Conservation (phyloP, 2,329 filamentous ascomycete species). For the Hortaea werneckii region DNA sequence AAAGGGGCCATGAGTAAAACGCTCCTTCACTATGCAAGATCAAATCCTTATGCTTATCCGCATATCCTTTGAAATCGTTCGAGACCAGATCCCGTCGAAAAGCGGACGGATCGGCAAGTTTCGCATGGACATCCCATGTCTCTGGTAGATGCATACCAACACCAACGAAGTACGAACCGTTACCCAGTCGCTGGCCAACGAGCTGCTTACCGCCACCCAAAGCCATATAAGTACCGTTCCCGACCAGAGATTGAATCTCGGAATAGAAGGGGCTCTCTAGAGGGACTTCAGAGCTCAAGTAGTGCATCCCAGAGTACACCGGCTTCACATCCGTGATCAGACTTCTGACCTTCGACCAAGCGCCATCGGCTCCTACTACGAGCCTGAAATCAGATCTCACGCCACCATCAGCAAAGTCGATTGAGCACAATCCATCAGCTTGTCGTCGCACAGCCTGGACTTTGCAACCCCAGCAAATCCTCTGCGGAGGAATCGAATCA, state of each 20-base stretch:
- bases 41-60: slow-evolving; percentile 26
- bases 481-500: slow-evolving; percentile 23
- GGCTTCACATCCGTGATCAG: slow-evolving; percentile 25
- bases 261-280: slow-evolving; percentile 21
- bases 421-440: slow-evolving; percentile 8
- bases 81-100: slow-evolving; percentile 32
- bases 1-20: slow-evolving; percentile 36
- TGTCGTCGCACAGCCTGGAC: slow-evolving; percentile 14
- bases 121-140: slow-evolving; percentile 7
- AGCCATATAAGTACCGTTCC: slow-evolving; percentile 20
- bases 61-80: slow-evolving; percentile 33
- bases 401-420: slow-evolving; percentile 24
- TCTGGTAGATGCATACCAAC: slow-evolving; percentile 11
- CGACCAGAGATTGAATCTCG: slow-evolving; percentile 15
- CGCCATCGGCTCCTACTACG: slow-evolving; percentile 40
- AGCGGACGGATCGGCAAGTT: slow-evolving; percentile 24
- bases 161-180: slow-evolving; percentile 10
- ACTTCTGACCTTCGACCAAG: slow-evolving; percentile 32
- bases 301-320: slow-evolving; percentile 26
- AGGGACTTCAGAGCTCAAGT: slow-evolving; percentile 19
- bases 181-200: slow-evolving; percentile 11
- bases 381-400: slow-evolving; percentile 31
- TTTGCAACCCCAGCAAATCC: slow-evolving; percentile 25
- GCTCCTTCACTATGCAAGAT: slow-evolving; percentile 32
- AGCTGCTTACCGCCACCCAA: slow-evolving; percentile 12